phyloP scores from a whole-genome alignment of 2,329 filamentous ascomycete genomes.

The Blastomyces silverae region DNA sequence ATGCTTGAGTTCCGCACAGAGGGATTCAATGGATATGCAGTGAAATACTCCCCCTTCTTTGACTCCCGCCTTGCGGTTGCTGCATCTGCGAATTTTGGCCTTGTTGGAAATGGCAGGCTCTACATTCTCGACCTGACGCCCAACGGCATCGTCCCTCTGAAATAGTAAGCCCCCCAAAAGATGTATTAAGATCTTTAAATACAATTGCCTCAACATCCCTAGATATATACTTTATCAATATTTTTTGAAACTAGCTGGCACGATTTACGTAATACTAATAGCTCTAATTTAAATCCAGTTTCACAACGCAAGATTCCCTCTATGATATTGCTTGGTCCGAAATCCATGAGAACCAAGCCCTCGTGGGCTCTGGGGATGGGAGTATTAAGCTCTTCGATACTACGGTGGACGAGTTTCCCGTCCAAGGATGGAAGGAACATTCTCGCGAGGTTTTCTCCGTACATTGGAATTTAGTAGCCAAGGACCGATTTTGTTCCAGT shows the following conservation, averaged over 20 bases:
- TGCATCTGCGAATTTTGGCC: conserved; percentile 87
- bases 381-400: conserved; percentile 92
- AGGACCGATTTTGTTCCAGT: conserved; percentile 82
- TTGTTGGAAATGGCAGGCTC: conserved; percentile 89
- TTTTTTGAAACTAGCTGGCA: neutral
- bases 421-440: conserved; percentile 90
- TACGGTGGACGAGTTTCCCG: conserved; percentile 70
- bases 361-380: conserved; percentile 85
- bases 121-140: conserved; percentile 78
- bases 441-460: conserved; percentile 88
- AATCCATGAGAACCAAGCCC: conserved; percentile 88
- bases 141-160: conserved; percentile 75
- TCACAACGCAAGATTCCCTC: conserved; percentile 93
- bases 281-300: conserved; percentile 47
- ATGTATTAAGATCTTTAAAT: neutral
- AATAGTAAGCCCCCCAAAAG: conserved; percentile 54
- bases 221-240: neutral
- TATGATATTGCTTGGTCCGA: conserved; percentile 96
- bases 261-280: conserved; percentile 10
- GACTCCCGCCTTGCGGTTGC: conserved; percentile 89
- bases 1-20: conserved; percentile 95
- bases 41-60: conserved; percentile 98
- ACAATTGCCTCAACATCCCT: neutral
- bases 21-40: conserved; percentile 91
- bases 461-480: conserved; percentile 83